phyloP scores from a whole-genome alignment of 345 rosid genomes.

The Ceriops tagal region DNA sequence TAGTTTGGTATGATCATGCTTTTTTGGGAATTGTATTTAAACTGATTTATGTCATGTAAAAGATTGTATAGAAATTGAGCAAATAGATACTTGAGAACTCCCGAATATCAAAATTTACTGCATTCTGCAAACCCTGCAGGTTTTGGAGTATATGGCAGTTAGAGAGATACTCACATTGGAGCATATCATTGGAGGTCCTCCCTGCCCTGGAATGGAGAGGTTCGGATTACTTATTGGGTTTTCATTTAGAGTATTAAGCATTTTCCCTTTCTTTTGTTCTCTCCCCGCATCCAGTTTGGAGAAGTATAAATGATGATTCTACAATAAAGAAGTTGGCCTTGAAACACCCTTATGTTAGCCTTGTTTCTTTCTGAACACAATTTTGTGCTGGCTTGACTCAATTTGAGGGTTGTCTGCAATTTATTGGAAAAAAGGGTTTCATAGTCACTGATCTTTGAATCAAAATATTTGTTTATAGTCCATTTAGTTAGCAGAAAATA shows the following conservation, averaged over 20 bases:
- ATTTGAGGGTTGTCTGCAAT: background rate
- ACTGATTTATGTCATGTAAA: background rate
- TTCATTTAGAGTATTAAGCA: conserved; percentile 1
- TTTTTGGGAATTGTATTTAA: background rate
- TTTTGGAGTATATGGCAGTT: conserved; percentile 76
- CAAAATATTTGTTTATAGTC: no score
- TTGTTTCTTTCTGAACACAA: background rate
- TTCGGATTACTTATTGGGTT: conserved; percentile 18
- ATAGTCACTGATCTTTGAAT: no score
- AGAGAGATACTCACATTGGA: conserved; percentile 75
- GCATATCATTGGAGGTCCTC: conserved; percentile 79
- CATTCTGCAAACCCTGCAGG: conserved; percentile 46
- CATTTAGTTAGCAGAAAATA: no score
- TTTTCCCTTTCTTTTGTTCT: background rate
- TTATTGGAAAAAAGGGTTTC: no score
- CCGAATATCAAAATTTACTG: background rate
- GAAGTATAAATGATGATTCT: background rate
- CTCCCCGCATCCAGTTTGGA: background rate
- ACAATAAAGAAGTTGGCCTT: background rate
- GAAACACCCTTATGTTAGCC: background rate
- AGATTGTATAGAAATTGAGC: background rate
- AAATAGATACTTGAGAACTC: background rate
- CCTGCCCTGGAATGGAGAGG: conserved; percentile 94
- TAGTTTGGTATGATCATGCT: background rate
- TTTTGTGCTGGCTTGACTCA: background rate